Evolutionary conservation across 345 rosid genomes (phyloP).

Genomic region (Eucalyptus coolabah): DNA sequence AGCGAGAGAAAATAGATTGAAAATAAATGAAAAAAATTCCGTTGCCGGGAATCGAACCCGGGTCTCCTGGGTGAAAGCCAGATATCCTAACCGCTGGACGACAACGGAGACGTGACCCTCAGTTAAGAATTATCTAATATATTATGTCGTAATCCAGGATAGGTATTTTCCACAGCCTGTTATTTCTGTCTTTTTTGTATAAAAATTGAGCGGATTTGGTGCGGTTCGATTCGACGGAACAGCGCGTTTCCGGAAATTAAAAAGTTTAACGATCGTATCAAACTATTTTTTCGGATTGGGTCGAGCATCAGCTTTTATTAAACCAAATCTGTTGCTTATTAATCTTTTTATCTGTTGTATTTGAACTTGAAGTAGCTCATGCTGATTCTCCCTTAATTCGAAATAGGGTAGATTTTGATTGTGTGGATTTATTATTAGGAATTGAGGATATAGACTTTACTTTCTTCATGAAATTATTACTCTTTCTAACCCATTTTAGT

Average conservation of each 20-base stretch:
- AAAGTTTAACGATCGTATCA: background rate
- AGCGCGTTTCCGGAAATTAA: background rate
- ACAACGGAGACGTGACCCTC: constrained; percentile 19
- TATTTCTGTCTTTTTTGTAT: background rate
- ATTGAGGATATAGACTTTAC: background rate
- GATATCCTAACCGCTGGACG: constrained; percentile 97
- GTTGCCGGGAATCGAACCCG: constrained; percentile 97
- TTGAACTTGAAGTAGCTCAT: background rate
- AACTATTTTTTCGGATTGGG: background rate
- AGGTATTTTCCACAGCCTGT: background rate
- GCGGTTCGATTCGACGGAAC: background rate
- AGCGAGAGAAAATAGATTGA: background rate
- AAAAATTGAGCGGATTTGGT: background rate
- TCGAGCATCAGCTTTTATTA: background rate
- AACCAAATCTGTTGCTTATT: background rate
- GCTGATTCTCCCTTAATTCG: background rate
- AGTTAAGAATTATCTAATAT: fast-evolving
- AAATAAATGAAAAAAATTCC: constrained; percentile 4
- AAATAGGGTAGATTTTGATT: background rate
- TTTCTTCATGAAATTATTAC: background rate
- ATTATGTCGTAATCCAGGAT: fast-evolving
- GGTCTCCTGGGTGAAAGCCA: constrained; percentile 98
- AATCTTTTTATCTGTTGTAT: background rate
- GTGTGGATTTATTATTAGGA: background rate
- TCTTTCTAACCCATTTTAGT: background rate